Base-by-base conservation (phyloP, 1,284 basidiomycete species). In the Leccinum insigne region DNA sequence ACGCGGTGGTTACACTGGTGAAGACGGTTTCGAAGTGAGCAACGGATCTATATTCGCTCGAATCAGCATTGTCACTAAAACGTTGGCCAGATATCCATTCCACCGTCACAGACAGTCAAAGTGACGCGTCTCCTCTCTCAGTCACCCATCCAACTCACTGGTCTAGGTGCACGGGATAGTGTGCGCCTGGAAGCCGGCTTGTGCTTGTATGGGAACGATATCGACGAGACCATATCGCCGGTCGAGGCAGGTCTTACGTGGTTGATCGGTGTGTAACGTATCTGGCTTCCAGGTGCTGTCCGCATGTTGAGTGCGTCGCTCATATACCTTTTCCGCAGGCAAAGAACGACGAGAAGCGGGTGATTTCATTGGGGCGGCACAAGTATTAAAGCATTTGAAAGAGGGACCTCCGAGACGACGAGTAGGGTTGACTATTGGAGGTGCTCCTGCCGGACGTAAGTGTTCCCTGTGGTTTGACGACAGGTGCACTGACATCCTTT, bases 1-100 rank as follows among this genome's bases (percentile, higher is more conserved):
- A 11, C 89, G 97, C n/a, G 95, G 95, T 23, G 97, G 98, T 4
- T 99, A 99, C 80, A 99, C 98, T 0, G 97, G 98, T 40, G 98
- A 99, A 80, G 97, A 99, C 77, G 97, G 97, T 0, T 99, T 99
- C 70, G 97, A 99, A 83, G 93, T 91, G 49, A 68, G 82, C 74
- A 29, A 42, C 13, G 47, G 56, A 16, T 44, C 26, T 21, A 4
- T 9, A 21, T 57, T 32, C 57, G 32, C 57, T 63, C 2, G 35
- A 40, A 40, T 32, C 10, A 23, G 38, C 32, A 8, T 13, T 13
- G 5, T 65, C 35, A 8, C 63, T 18, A 16, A 57, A 47, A 61
- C 35, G 5, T 59, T 40, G 54, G 58, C 16, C 72, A 95, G 91
- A 95, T 99, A 72, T 98, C 95, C 3, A 92, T 98, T 58, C 94